These are phyloP conservation scores for Chenopodium formosanum DNA, from an alignment of 148 eudicot species.

Conservation along the genomic window DNA sequence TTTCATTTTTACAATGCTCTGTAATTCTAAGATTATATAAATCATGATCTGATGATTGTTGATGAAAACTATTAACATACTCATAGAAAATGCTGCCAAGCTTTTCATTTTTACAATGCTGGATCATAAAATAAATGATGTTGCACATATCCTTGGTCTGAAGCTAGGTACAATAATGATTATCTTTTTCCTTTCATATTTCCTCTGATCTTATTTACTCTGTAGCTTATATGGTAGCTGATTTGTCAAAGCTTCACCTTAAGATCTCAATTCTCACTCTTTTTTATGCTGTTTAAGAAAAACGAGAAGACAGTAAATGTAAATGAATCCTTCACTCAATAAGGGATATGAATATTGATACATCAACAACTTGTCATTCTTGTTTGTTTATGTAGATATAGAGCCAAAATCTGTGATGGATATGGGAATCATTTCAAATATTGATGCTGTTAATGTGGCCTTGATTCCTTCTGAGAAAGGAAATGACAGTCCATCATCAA, in stretches of 20 bases:
- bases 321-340: not conserved
- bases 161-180: not conserved
- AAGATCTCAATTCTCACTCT: not conserved
- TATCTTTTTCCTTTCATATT: not conserved
- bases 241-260: not conserved
- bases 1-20: no score
- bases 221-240: not conserved
- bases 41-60: not conserved
- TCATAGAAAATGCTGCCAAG: not conserved
- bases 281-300: not conserved
- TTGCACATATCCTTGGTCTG: not conserved
- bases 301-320: not conserved
- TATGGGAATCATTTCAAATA: constrained; percentile 43
- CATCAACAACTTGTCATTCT: constrained; percentile 8
- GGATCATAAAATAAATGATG: not conserved
- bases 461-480: constrained; percentile 59
- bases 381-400: constrained; percentile 40
- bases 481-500: constrained; percentile 39
- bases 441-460: constrained; percentile 48
- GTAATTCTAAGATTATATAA: no score
- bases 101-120: not conserved
- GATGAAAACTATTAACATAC: not conserved
- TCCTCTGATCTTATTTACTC: not conserved
- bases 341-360: not conserved
- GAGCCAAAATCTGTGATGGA: constrained; percentile 65